These are phyloP conservation scores for Termitomyces titanicus DNA, from an alignment of 768 basidiomycete genomes.

Conservation along the genomic window DNA sequence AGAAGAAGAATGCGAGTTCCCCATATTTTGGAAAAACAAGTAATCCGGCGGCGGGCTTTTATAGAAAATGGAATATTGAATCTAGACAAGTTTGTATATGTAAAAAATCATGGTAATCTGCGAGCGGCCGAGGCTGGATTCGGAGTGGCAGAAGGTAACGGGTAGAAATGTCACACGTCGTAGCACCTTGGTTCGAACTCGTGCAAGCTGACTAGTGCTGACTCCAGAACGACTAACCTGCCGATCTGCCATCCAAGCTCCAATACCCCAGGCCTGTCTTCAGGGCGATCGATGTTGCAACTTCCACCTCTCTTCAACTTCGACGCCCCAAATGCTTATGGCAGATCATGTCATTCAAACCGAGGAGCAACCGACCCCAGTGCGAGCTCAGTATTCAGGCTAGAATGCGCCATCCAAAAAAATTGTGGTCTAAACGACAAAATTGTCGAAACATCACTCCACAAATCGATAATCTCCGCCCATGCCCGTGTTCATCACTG, in stretches of 20 bases:
- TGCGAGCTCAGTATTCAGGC: neutral
- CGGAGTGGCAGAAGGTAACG: conserved; percentile 11
- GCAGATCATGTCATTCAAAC: conserved; percentile 17
- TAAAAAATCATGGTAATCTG: conserved; percentile 10
- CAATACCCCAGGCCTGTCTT: neutral
- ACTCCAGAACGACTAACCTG: neutral
- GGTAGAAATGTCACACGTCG: conserved; percentile 16
- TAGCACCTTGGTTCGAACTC: conserved; percentile 9
- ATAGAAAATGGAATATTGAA: conserved; percentile 9
- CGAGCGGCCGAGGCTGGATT: neutral
- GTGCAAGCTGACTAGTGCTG: conserved; percentile 1
- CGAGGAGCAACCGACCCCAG: conserved; percentile 8
- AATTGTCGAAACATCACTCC: neutral
- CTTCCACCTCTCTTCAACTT: neutral
- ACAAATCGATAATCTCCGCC: no score
- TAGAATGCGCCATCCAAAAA: no score
- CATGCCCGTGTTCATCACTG: no score
- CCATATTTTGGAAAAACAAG: conserved; percentile 21
- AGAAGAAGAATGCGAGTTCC: conserved; percentile 26
- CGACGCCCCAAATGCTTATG: neutral
- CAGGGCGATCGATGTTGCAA: neutral
- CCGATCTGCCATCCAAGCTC: conserved; percentile 16
- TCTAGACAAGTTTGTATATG: conserved; percentile 12
- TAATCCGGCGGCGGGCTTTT: neutral
- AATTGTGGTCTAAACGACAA: neutral